Evolutionary conservation across 1,284 basidiomycete genomes (phyloP).

Genomic region (Xerocomus minutiporus): DNA sequence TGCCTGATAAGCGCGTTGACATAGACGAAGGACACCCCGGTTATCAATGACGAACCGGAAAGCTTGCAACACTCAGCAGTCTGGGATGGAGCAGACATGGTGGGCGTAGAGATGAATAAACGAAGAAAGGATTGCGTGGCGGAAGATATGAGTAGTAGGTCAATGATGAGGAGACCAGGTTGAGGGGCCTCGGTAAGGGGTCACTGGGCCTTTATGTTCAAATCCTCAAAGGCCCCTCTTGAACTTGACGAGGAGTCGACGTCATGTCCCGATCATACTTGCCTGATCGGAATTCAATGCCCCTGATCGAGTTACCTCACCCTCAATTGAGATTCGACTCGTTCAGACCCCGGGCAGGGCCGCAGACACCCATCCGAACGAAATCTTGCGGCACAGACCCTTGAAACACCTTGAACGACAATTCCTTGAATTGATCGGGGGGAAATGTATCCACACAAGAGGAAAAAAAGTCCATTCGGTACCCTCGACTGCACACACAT

Average conservation of each 20-base stretch:
- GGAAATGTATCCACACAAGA: background rate
- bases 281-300: constrained; percentile 6
- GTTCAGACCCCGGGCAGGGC: background rate
- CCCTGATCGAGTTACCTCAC: constrained; percentile 18
- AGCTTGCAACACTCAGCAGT: constrained; percentile 3
- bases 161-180: background rate
- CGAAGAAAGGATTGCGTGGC: constrained; percentile 6
- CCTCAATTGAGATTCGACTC: background rate
- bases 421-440: constrained; percentile 7
- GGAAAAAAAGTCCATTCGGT: background rate
- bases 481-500: background rate
- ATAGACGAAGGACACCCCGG: background rate
- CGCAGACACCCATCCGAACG: background rate
- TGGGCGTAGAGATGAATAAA: background rate
- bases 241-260: background rate
- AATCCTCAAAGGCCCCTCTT: background rate
- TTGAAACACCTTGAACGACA: background rate
- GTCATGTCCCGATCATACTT: background rate
- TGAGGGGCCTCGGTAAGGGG: background rate
- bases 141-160: background rate
- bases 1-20: constrained; percentile 8
- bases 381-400: background rate
- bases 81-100: constrained; percentile 6
- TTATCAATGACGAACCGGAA: constrained; percentile 5
- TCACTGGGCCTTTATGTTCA: constrained; percentile 12